Evolutionary conservation across 768 basidiomycete species (phyloP), one percentile per base, ranked within the genome.

Genomic region (Trametes coccinea): DNA sequence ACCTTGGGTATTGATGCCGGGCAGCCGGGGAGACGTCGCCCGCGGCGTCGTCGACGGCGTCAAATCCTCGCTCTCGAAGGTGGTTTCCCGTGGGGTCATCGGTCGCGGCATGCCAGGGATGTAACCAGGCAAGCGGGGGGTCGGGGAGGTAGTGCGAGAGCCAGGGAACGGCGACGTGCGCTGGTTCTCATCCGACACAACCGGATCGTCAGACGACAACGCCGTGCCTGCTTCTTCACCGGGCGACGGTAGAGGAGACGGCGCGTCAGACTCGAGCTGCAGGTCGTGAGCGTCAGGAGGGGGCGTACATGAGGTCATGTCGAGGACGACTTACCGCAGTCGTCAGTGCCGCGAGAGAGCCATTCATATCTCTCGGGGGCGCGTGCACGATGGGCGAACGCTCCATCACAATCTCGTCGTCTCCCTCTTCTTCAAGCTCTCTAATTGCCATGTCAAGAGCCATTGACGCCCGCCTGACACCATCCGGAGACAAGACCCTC

Each of bases 71-170:
- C 80, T 70, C 50, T 92, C 92, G 58, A 79, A 77, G 34, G 82
- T 76, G 5, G 76, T 67, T 64, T 91, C 89, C 58, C 85, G 87
- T n/a, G 92, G 92, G 5, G 92, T 93, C 89, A 93, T 92, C 16
- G 92, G 92, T 44, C 92, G 79, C 22, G 90, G 89, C 92, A 94
- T 94, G 10, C 92, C 92, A 27, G 92, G 92, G 59, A 92, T 86
- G 73, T 94, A 94, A 13, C 92, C 92, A 56, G 92, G 92, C 22
- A 91, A 70, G 43, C 84, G 79, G 45, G 82, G 80, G 0, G 75
- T 74, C 34, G 82, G 82, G 33, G 82, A 83, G n/a, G 74, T 72
- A 13, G 77, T 75, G 3, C 78, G 83, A 46, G 84, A 82, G 48
- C 84, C 75, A 61, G 75, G 74, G 48, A 74, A 78, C 30, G 87